Percentiles rank a stretch among this genome's conserved stretches.
phyloP scores from a whole-genome alignment of 23 red algal species.

The Gracilaria caudata region DNA sequence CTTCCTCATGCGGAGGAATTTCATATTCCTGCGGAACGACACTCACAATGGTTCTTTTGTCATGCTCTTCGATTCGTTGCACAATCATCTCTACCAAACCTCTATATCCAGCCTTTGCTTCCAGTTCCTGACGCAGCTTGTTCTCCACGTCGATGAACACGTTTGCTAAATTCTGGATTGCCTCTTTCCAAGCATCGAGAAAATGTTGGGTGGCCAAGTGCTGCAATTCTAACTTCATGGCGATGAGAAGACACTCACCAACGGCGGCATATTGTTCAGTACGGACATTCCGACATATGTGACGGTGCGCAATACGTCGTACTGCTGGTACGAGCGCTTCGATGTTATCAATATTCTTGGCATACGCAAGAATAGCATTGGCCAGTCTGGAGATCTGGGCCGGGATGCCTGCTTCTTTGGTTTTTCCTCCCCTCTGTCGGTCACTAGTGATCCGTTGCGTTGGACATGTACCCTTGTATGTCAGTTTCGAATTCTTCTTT shows the following conservation, averaged over 20 bases:
- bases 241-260: slow-evolving; percentile 56
- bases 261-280: slow-evolving; percentile 49
- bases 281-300: slow-evolving; percentile 48
- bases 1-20: slow-evolving; percentile 25
- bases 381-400: slow-evolving; percentile 36
- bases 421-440: slow-evolving; percentile 21
- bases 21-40: slow-evolving; percentile 15
- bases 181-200: slow-evolving; percentile 58
- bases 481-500: not conserved
- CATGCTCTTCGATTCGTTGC: slow-evolving; percentile 8
- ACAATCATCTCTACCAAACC: slow-evolving; percentile 55
- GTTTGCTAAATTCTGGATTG: slow-evolving; percentile 36
- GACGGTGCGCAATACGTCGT: slow-evolving; percentile 49
- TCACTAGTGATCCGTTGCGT: not conserved
- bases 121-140: slow-evolving; percentile 33
- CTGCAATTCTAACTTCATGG: slow-evolving; percentile 33
- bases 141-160: slow-evolving; percentile 48
- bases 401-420: slow-evolving; percentile 29
- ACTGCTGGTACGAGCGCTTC: slow-evolving; percentile 55
- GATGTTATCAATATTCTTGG: slow-evolving; percentile 63
- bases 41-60: not conserved
- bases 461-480: not conserved
- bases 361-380: slow-evolving; percentile 56
- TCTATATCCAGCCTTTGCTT: slow-evolving; percentile 31
- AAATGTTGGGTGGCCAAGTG: slow-evolving; percentile 25